These are phyloP conservation scores for Zea mays DNA, from an alignment of 176 grass and related monocot species.

Conservation along the genomic window Zm-B73-REFERENCE-NAM-5.0 NC_050096.1:289861001-289861500, in stretches of 20 bases:
- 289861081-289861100: neutral
- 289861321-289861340: slow-evolving; percentile 93
- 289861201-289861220: slow-evolving; percentile 67
- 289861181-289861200: slow-evolving; percentile 89
- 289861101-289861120: slow-evolving; percentile 19
- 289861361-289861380: slow-evolving; percentile 88
- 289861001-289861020: neutral
- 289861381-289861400: slow-evolving; percentile 5
- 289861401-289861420: slow-evolving; percentile 18
- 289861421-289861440: neutral
- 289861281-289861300: slow-evolving; percentile 20
- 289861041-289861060: slow-evolving; percentile 1
- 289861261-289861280: slow-evolving; percentile 25
- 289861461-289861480: slow-evolving; percentile 13
- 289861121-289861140: neutral
- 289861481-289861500: slow-evolving; percentile 95
- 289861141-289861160: slow-evolving; percentile 25
- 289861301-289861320: slow-evolving; percentile 54
- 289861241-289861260: slow-evolving; percentile 47
- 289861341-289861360: slow-evolving; percentile 99
- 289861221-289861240: slow-evolving; percentile 95
- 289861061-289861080: slow-evolving; percentile 25
- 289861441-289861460: slow-evolving; percentile 18
- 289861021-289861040: neutral
- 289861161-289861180: slow-evolving; percentile 78